Conservation (phyloP, 2,329 filamentous ascomycete species). For the Stachybotrys echinatus region DNA sequence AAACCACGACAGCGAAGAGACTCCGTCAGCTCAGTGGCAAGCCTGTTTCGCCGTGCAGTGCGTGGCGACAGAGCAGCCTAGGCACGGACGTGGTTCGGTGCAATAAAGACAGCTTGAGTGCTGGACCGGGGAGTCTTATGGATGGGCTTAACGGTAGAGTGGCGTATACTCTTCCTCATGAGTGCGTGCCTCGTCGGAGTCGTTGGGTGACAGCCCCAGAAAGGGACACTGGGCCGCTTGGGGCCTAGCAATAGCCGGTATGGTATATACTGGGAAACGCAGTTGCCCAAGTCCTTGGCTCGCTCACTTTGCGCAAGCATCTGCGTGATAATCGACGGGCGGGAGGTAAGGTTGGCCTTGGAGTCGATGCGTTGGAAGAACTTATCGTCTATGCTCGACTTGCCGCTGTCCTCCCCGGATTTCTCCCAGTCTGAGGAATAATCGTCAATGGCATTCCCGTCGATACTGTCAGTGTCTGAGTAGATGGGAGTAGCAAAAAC, state of each 20-base stretch:
- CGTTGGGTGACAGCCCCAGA: conserved; percentile 46
- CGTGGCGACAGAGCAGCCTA: conserved; percentile 81
- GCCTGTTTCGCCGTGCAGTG: conserved; percentile 91
- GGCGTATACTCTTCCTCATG: conserved; percentile 56
- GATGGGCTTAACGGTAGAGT: conserved; percentile 46
- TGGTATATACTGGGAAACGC: conserved; percentile 59
- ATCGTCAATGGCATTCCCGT: conserved; percentile 63
- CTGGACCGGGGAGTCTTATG: conserved; percentile 59
- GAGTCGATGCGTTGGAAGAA: conserved; percentile 92
- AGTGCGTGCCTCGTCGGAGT: conserved; percentile 58
- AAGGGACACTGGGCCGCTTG: conserved; percentile 43
- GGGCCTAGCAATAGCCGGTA: conserved; percentile 63
- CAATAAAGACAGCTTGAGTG: conserved; percentile 74
- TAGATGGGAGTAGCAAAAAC: conserved; percentile 35
- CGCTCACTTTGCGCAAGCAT: conserved; percentile 77
- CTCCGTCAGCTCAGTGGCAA: conserved; percentile 89
- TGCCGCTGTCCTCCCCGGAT: conserved; percentile 74
- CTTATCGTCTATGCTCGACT: conserved; percentile 76
- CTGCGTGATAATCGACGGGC: conserved; percentile 82
- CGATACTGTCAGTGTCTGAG: conserved; percentile 59
- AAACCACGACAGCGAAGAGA: conserved; percentile 86
- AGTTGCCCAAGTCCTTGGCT: conserved; percentile 62
- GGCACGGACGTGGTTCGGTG: conserved; percentile 57
- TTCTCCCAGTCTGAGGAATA: conserved; percentile 56
- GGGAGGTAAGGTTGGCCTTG: conserved; percentile 74